These are phyloP conservation scores for Aspergillus sp. DNA, from an alignment of 2,329 filamentous ascomycete genomes.

Conservation along the genomic window DNA sequence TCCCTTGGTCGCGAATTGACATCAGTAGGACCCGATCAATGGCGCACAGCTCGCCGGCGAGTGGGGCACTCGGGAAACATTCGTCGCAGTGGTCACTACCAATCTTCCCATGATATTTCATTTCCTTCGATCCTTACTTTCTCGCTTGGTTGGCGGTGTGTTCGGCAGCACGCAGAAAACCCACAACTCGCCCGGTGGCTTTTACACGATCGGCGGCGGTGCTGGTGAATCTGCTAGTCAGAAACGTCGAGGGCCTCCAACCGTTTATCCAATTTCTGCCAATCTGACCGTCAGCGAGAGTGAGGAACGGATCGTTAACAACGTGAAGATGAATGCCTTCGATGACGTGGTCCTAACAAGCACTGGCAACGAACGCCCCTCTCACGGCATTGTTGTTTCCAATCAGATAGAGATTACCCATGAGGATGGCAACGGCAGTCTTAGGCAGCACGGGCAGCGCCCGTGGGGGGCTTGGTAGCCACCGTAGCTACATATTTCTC, in stretches of 20 bases:
- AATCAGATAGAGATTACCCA: slow-evolving; percentile 40
- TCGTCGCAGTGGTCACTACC: slow-evolving; percentile 37
- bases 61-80: slow-evolving; percentile 41
- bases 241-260: slow-evolving; percentile 31
- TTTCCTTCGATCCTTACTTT: slow-evolving; percentile 40
- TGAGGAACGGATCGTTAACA: slow-evolving; percentile 46
- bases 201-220: slow-evolving; percentile 21
- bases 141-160: slow-evolving; percentile 36
- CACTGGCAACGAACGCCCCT: slow-evolving; percentile 10
- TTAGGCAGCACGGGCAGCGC: no score
- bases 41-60: slow-evolving; percentile 32
- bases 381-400: slow-evolving; percentile 39
- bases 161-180: slow-evolving; percentile 38
- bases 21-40: slow-evolving; percentile 24
- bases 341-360: slow-evolving; percentile 16
- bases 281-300: slow-evolving; percentile 42
- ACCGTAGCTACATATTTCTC: no score
- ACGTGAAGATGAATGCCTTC: slow-evolving; percentile 42
- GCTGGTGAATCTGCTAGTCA: slow-evolving; percentile 23
- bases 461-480: no score
- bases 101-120: slow-evolving; percentile 42
- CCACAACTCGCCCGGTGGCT: slow-evolving; percentile 37
- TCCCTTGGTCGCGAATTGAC: no score
- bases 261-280: slow-evolving; percentile 33
- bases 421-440: slow-evolving; percentile 7